Evolutionary conservation across 1,139 yeast species (phyloP).

Genomic region (Sporopachydermia cereana): DNA sequence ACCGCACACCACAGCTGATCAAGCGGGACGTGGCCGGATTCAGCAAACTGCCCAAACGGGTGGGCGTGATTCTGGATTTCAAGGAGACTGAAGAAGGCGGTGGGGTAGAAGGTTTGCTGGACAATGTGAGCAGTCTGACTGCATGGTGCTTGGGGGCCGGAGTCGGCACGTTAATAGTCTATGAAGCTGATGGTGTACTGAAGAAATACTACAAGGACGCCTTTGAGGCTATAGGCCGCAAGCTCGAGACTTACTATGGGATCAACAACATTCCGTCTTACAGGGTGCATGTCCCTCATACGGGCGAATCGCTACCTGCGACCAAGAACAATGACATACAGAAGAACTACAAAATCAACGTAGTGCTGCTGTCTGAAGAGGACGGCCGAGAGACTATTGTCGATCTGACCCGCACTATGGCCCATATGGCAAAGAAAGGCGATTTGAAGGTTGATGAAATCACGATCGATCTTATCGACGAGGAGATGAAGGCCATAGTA

Average conservation of each 20-base stretch:
- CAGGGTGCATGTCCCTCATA: conserved; percentile 13
- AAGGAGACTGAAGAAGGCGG: conserved; percentile 77
- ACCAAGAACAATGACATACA: conserved; percentile 13
- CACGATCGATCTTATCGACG: conserved; percentile 55
- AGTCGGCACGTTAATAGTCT: conserved; percentile 55
- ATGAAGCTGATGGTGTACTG: conserved; percentile 68
- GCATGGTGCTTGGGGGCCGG: conserved; percentile 91
- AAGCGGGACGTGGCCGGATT: conserved; percentile 69
- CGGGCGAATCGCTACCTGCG: conserved; percentile 9
- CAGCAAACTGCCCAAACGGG: conserved; percentile 61
- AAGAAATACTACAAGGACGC: conserved; percentile 45
- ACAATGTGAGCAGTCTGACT: conserved; percentile 62
- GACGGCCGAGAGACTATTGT: conserved; percentile 91
- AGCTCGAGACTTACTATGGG: conserved; percentile 67
- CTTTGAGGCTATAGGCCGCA: conserved; percentile 45
- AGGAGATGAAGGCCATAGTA: conserved; percentile 62
- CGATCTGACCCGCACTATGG: conserved; percentile 77
- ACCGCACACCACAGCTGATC: conserved; percentile 76
- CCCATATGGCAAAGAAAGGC: conserved; percentile 54
- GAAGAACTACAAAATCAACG: conserved; percentile 39
- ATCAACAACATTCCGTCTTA: conserved; percentile 53
- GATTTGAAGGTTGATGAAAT: conserved; percentile 60
- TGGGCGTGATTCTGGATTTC: conserved; percentile 63
- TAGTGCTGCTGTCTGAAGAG: conserved; percentile 54
- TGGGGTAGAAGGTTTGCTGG: conserved; percentile 72